Evolutionary conservation across 148 eudicot species (phyloP).

Genomic region (Vaccinium darrowii): DNA sequence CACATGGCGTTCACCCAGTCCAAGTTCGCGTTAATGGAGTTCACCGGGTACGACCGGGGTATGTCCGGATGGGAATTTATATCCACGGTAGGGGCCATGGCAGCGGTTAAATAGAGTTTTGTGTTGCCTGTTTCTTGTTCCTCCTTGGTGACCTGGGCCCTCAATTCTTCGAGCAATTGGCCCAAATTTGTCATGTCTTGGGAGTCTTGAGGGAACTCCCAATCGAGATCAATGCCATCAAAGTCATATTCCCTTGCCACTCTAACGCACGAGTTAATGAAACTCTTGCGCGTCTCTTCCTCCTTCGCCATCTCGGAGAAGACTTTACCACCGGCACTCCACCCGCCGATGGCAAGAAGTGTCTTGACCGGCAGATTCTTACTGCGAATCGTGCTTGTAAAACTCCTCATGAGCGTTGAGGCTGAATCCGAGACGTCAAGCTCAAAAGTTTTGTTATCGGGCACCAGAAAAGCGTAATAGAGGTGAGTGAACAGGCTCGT

Average conservation of each 20-base stretch:
- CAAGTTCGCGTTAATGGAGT: conserved; percentile 31
- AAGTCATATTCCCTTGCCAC: conserved; percentile 44
- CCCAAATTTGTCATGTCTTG: conserved; percentile 34
- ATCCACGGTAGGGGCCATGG: conserved; percentile 30
- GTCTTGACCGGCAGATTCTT: conserved; percentile 34
- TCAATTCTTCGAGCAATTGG: conserved; percentile 35
- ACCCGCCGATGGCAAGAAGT: conserved; percentile 43
- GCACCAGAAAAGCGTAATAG: conserved; percentile 43
- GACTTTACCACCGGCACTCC: background rate
- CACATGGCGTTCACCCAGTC: conserved; percentile 53
- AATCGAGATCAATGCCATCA: conserved; percentile 49
- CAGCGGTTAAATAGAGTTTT: conserved; percentile 41
- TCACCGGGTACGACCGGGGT: conserved; percentile 28
- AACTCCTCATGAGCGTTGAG: conserved; percentile 26
- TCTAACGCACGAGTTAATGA: conserved; percentile 36
- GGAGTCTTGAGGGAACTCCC: conserved; percentile 42
- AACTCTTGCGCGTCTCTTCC: conserved; percentile 20
- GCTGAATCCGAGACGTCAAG: conserved; percentile 30
- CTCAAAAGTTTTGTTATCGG: conserved; percentile 36
- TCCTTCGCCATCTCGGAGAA: conserved; percentile 29
- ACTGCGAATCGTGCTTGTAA: conserved; percentile 36
- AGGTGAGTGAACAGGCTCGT: conserved; percentile 44
- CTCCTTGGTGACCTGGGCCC: conserved; percentile 32
- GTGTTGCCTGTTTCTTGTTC: conserved; percentile 19
- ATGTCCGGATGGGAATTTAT: background rate